A percentile compares a stretch with the other conserved stretches of the same genome.
These are phyloP conservation scores for Penicillium capsulatum DNA, from an alignment of 2,329 filamentous ascomycete genomes.

Conservation along the genomic window DNA sequence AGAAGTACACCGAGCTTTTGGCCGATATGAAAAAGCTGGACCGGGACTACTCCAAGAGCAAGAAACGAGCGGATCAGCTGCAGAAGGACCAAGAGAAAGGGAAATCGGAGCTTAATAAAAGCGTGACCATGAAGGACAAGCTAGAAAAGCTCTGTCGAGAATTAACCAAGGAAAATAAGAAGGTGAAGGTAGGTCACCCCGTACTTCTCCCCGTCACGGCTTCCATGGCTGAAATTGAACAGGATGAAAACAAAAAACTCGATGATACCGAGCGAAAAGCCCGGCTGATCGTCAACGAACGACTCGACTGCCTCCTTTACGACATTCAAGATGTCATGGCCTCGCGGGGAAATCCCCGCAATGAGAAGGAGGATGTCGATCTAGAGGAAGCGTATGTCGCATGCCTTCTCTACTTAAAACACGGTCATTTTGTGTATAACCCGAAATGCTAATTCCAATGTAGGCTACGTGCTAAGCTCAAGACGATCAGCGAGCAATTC, in stretches of 20 bases:
- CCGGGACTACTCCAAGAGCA: conserved; percentile 90
- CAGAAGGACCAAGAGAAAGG: conserved; percentile 96
- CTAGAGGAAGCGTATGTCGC: conserved; percentile 77
- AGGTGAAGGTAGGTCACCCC: conserved; percentile 70
- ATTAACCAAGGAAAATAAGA: conserved; percentile 94
- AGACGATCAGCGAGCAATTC: conserved; percentile 94
- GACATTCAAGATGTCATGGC: conserved; percentile 87
- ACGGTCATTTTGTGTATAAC: too few species aligned
- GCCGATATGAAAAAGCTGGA: conserved; percentile 95
- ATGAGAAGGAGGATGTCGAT: conserved; percentile 76
- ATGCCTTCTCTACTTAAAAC: background rate
- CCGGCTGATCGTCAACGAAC: conserved; percentile 76
- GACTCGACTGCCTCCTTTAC: conserved; percentile 72
- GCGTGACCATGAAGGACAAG: conserved; percentile 87
- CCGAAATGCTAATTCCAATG: conserved; percentile 15
- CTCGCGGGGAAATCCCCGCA: conserved; percentile 77
- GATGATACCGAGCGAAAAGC: conserved; percentile 81
- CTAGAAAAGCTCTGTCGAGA: conserved; percentile 93
- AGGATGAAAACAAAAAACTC: conserved; percentile 90
- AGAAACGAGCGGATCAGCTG: conserved; percentile 86
- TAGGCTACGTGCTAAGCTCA: conserved; percentile 68
- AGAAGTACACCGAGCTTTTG: conserved; percentile 84
- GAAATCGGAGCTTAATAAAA: conserved; percentile 83
- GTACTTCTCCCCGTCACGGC: background rate
- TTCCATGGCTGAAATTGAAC: conserved; percentile 9